Conservation (phyloP, 768 basidiomycete species). For the Lentinula edodes region DNA sequence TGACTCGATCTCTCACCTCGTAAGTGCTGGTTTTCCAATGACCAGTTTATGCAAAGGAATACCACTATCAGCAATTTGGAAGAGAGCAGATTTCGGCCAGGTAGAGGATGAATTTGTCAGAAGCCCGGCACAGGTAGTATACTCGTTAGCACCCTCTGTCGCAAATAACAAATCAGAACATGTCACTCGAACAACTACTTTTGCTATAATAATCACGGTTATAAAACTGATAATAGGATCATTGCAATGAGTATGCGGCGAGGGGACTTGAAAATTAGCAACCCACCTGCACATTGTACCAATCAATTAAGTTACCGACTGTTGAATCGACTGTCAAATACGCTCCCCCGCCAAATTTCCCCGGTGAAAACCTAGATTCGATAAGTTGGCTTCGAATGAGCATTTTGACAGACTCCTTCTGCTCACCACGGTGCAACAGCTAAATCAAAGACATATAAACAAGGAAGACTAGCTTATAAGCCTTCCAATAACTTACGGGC, state of each 20-base stretch:
- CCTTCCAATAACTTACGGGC: slow-evolving; percentile 35
- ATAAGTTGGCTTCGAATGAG: not conserved
- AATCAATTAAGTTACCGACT: slow-evolving; percentile 59
- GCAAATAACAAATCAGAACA: slow-evolving; percentile 1
- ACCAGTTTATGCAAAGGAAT: slow-evolving; percentile 60
- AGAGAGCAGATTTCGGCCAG: slow-evolving; percentile 59
- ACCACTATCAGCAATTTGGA: slow-evolving; percentile 55
- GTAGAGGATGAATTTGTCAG: slow-evolving; percentile 49
- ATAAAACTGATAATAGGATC: slow-evolving; percentile 27
- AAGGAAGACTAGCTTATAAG: not conserved
- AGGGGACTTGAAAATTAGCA: slow-evolving; percentile 12
- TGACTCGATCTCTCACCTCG: slow-evolving; percentile 8
- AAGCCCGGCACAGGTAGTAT: slow-evolving; percentile 57
- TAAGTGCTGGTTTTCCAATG: slow-evolving; percentile 65
- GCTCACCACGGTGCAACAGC: slow-evolving; percentile 45
- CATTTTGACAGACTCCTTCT: not conserved
- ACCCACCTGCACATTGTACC: slow-evolving; percentile 51
- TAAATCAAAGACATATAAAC: slow-evolving; percentile 12
- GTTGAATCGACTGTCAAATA: slow-evolving; percentile 48
- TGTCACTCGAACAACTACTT: not conserved
- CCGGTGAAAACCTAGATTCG: slow-evolving; percentile 34
- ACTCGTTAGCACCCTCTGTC: slow-evolving; percentile 56
- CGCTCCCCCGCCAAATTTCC: slow-evolving; percentile 40
- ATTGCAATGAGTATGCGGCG: not conserved
- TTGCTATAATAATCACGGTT: slow-evolving; percentile 28